Evolutionary conservation across 208 protist genomes (phyloP), one percentile per base, ranked within the genome.

Genomic region (Trichomonas gallinae): DNA sequence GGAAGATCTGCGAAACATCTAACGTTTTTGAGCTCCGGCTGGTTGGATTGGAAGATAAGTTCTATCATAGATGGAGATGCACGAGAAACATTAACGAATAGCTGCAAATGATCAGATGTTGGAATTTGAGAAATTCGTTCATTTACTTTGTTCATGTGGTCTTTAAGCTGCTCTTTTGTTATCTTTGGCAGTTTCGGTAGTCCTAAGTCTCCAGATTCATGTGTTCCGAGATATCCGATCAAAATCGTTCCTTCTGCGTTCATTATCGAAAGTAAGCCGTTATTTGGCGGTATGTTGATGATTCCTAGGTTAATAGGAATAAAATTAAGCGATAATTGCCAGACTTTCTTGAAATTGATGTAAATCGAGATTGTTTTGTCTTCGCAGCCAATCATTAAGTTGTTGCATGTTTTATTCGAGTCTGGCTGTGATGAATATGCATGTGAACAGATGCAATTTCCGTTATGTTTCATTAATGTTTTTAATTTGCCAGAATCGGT

Each of bases 161-260:
- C 26, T 51, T 93, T 93, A 10, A 93, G 17, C 51, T 93, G 87
- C 38, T 93, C 44, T 51, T 93, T 44, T 31, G 87, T 58, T 15
- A 93, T 93, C 38, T 8, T 23, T 38, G 87, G 87, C 26, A 93
- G 8, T 51, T 48, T n/a, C 0, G 87, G 87, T 0, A 93, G 44
- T 34, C 44, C 44, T 11, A 93, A 17, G 15, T 26, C 44, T 58
- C 44, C 17, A 34, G 40, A 38, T 34, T 93, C 87, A 36, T 93
- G 87, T 58, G 87, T 93, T 93, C 87, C 87, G 46, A 93, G 44
- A 51, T 93, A 93, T 38, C 87, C 87, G n/a, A 93, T 42, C 17
- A 58, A 34, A 34, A 93, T 21, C 51, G 23, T 34, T 1, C 87
- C 87, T 48, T 93, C 87, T 0, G n/a, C 11, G 42, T 26, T 26